Evolutionary conservation across 768 basidiomycete species (phyloP), one percentile per base, ranked within the genome.

Genomic region (Boletellus sp.): DNA sequence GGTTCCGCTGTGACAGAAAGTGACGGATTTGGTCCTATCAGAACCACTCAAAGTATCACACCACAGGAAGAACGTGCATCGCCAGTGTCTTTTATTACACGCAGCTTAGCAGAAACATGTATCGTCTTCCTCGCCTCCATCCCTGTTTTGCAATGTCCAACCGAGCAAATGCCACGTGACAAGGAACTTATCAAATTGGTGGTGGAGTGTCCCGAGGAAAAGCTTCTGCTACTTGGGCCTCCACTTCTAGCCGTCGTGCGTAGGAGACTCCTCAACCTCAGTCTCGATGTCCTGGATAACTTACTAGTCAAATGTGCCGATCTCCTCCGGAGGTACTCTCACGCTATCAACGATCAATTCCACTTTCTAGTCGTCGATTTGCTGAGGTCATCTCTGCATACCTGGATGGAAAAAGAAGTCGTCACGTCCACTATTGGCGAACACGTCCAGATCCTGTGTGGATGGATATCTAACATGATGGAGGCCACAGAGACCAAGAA

Each of bases 151-250:
- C 84, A 83, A 51, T 81, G 81, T 12, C 61, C 74, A 6, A 77
- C 78, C 2, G 78, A 73, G 5, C 79, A 85, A 54, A 72, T 77
- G 1, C 80, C 83, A 19, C 79, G 79, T 22, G 84, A 90, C 58
- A 78, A 76, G 59, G 74, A 83, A 15, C 64, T 90, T 12, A 70
- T 77, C 9, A 76, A 84, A 20, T 59, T 82, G 28, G 64, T 88
- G 23, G 53, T 78, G 2, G 63, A 71, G 2, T 79, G 73, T 51
- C 72, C 73, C 10, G 72, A 73, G 9, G 76, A 80, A 31, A 78
- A 78, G 40, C 83, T 93, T 54, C 60, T 85, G 11, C 56, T 81
- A 17, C 66, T 89, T 10, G 83, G 77, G 15, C 75, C 78, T 5
- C 69, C 80, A 1, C 74, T 85, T 41, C 72, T 89, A 22, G 63